Evolutionary conservation across 2,329 filamentous ascomycete genomes (phyloP), one percentile per base, ranked within the genome.

Genomic region (Pleomassaria siparia): DNA sequence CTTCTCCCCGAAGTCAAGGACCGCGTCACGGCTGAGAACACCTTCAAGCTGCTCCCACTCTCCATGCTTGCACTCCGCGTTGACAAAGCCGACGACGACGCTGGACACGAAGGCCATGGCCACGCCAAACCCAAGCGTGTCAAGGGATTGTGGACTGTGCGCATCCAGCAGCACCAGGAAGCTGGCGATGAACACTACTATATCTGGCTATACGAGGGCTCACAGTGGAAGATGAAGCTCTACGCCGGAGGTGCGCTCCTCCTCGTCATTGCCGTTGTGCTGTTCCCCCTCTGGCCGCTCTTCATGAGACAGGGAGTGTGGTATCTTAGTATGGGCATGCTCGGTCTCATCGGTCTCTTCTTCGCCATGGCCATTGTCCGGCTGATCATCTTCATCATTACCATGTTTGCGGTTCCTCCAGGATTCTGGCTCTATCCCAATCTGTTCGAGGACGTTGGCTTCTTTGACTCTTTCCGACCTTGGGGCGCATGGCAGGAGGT

Each of bases 401-500:
- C 94, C 18, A 91, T 95, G 73, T 95, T 97, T 66, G 79, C 81
- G 13, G 79, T 84, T 1, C 77, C 91, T 3, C 94, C 94, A 2
- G 94, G 94, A 62, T 79, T 99, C n/a, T 99, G 94, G 94, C 80
- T 99, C 36, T 99, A 92, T 75, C 94, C 94, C 40, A 99, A 99
- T 68, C 76, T 99, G 16, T 99, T 96, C 77, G 94, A 99, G 71
- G 94, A 99, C 68, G 94, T 99, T 22, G 95, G 92, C 7, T 97
- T 99, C 76, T 87, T 99, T 72, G 94, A 99, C 70, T 95, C 89
- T 64, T 99, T 99, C 81, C 87, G 87, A 66, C 94, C 94, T 16
- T 75, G 96, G 5, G 99, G 94, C 92, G 94, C 90, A 50, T 99
- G 94, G 94, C 94, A 99, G 72, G 91, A 96, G 83, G 90, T 95